These are phyloP conservation scores for Umbilicus rupestris DNA, from an alignment of 164 flowering plant species.

Conservation along the genomic window DNA sequence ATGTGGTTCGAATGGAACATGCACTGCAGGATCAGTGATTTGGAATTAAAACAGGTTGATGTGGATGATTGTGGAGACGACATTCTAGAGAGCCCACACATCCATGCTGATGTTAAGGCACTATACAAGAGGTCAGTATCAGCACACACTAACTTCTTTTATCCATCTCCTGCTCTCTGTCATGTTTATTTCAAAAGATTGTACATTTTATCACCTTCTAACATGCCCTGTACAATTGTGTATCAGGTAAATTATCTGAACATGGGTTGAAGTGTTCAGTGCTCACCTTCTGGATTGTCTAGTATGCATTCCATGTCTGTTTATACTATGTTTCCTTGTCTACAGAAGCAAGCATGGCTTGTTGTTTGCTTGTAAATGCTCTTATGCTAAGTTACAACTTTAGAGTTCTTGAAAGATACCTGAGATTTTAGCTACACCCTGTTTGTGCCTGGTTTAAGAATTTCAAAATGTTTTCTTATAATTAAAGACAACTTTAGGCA, in stretches of 20 bases:
- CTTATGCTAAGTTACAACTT: too few species aligned
- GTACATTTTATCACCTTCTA: not conserved
- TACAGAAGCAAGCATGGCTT: not conserved
- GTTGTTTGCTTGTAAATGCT: not conserved
- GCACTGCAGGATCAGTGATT: slow-evolving; percentile 25
- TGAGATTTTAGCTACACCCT: too few species aligned
- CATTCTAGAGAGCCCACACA: slow-evolving; percentile 43
- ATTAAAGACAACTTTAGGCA: not conserved
- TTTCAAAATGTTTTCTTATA: not conserved
- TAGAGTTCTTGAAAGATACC: too few species aligned
- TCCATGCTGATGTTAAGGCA: slow-evolving; percentile 45
- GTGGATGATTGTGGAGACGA: slow-evolving; percentile 40
- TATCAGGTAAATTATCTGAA: not conserved
- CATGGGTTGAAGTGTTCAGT: not conserved
- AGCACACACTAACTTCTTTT: not conserved
- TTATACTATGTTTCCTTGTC: not conserved
- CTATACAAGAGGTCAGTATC: slow-evolving; percentile 35
- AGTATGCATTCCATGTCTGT: not conserved
- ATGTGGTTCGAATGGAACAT: slow-evolving; percentile 94
- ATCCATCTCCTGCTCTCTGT: not conserved
- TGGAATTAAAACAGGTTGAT: slow-evolving; percentile 44
- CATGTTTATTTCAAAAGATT: not conserved
- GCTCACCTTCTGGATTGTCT: not conserved
- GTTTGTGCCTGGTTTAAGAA: not conserved
- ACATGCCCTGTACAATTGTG: not conserved